Base-by-base conservation (phyloP, 2,329 filamentous ascomycete genomes). In the Trichoderma gracile region DNA sequence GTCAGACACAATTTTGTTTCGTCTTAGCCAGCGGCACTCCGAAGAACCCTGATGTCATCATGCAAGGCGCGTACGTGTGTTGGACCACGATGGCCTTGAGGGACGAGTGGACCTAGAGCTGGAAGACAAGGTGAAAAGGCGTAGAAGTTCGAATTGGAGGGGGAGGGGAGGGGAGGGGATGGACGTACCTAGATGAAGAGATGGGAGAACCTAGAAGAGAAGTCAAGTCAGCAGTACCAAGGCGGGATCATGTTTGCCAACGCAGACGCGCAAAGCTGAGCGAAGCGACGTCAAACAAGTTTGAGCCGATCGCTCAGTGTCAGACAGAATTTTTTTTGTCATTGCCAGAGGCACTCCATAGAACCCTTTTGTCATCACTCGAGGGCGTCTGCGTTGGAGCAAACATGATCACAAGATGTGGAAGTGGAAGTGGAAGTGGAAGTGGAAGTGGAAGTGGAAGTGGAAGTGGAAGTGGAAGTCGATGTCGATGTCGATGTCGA, bases 331-430 rank as follows among this genome's bases (percentile, higher is more conserved):
- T 21, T 54, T 53, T 54, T 30, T 38, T 54, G 21, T 19, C 50
- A 54, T 54, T 54, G 50, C 30, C 38, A 33, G 19, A 30, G 3
- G 50, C 30, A 54, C 30, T 30, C 30, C 19, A 21, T 17, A 54
- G 30, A 54, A 54, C 50, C 50, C 50, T 54, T 54, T 54, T 21
- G 50, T 54, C 50, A 54, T 54, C 50, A 54, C 19, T 14, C 33
- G 14, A 38, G 33, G 33, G 33, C 33, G 33, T 38, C 33, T 38
- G 33, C 33, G 33, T 23, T 40, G 49, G 47, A 30, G 33, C 25
- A 25, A 27, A 43, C 50, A 54, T 54, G 21, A 6, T 27, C 15
- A 30, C 30, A 53, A 38, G 50, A 53, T 33, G 10, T 10, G 23
- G 46, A 14, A 54, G 33, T 27, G 19, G 3, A 30, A 2, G 49